These are phyloP conservation scores for Jamesozyma jinghongensis DNA, from an alignment of 805 yeast species.

Conservation along the genomic window DNA sequence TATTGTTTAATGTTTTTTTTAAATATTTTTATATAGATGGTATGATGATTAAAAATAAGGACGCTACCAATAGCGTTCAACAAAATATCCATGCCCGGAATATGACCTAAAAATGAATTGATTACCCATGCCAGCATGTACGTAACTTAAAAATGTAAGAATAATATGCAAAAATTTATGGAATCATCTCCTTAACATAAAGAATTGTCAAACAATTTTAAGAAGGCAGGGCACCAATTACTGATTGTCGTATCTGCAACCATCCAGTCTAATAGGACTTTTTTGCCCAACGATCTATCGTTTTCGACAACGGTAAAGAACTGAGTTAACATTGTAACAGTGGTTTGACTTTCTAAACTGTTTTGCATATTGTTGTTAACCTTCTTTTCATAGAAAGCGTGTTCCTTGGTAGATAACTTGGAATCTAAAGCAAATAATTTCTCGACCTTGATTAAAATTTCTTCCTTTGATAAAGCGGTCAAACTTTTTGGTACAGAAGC, in stretches of 20 bases:
- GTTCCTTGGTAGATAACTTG: conserved; percentile 35
- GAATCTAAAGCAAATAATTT: conserved; percentile 24
- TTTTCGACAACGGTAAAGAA: conserved; percentile 15
- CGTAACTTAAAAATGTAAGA: too few species aligned
- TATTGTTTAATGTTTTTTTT: too few species aligned
- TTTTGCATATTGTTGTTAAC: conserved; percentile 24
- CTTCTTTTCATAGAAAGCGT: conserved; percentile 36
- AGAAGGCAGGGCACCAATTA: conserved; percentile 60
- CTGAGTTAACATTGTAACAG: conserved; percentile 22
- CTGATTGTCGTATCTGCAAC: conserved; percentile 47
- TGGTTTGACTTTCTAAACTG: conserved; percentile 23
- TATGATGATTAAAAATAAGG: too few species aligned
- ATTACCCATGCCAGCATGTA: too few species aligned
- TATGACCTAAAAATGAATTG: too few species aligned
- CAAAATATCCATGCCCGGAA: too few species aligned
- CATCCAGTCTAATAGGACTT: conserved; percentile 42
- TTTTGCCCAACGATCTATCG: conserved; percentile 28
- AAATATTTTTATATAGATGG: too few species aligned
- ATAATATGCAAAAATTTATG: not conserved
- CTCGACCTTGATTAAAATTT: conserved; percentile 17
- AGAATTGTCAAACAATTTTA: conserved; percentile 41
- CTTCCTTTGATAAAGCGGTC: conserved; percentile 5
- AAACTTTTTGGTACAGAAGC: too few species aligned
- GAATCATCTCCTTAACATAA: not conserved
- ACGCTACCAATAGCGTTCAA: too few species aligned